Evolutionary conservation across 352 stramenopile species (phyloP), one percentile per base, ranked within the genome.

Genomic region (Globisporangium cystogenes): DNA sequence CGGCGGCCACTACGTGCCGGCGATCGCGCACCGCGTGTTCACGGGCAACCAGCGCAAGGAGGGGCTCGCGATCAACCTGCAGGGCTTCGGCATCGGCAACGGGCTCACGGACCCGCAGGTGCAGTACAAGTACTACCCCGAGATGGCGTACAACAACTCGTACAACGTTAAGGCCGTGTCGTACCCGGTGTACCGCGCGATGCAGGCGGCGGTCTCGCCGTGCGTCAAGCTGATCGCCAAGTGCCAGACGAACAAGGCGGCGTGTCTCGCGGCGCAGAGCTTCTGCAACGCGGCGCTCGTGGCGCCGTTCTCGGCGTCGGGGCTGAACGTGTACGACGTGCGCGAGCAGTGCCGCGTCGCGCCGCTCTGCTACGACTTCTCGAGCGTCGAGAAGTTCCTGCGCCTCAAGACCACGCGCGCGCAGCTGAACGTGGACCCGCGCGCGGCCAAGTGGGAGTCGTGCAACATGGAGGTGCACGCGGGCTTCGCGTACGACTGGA

Each of bases 391-490:
- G 47, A 48, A 64, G 51, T 93, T 80, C 58, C 53, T 93, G 20
- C 98, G 98, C 50, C 64, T 54, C 8, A 66, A 73, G 18, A 44
- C 31, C 27, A 64, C 75, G n/a, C 31, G 77, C 15, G 20, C 43
- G 26, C 36, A 68, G 11, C 60, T 87, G 29, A 59, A 65, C 8
- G 57, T 87, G 15, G 65, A 89, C 51, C 52, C 62, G 42, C 67
- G 74, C 48, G 74, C 74, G 0, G 68, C 82, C 50, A 50, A 78
- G 33, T 99, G 96, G 95, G 59, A 87, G 24, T 81, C 87, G 29
- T 99, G 95, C 59, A 97, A 98, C 72, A 87, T 86, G 54, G 72
- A 85, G 3, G 88, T 99, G n/a, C 94, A 96, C 53, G 60, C 80
- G 39, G 75, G 86, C 8, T 98, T 99, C 56, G 70, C 56, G 24